phyloP scores from a whole-genome alignment of 768 basidiomycete genomes.

The Psilocybe tampanensis region DNA sequence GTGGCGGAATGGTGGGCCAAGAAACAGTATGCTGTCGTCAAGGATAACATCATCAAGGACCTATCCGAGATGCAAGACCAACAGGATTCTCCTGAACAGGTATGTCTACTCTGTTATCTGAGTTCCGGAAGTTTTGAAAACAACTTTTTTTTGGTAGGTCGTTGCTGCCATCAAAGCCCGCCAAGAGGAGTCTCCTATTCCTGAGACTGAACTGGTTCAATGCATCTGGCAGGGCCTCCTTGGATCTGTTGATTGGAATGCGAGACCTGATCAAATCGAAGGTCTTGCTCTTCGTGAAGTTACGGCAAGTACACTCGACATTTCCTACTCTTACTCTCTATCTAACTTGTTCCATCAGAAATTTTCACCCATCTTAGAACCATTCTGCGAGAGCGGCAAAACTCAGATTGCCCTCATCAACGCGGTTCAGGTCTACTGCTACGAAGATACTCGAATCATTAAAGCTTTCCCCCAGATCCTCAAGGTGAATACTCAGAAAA shows the following conservation, averaged over 20 bases:
- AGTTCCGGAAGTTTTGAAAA: constrained; percentile 2
- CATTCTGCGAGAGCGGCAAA: constrained; percentile 87
- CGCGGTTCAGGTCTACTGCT: constrained; percentile 92
- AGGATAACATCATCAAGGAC: constrained; percentile 71
- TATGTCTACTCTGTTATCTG: constrained; percentile 34
- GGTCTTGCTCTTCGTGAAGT: constrained; percentile 87
- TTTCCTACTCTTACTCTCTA: neutral
- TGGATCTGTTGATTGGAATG: constrained; percentile 84
- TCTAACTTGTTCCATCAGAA: constrained; percentile 47
- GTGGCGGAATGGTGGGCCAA: constrained; percentile 96
- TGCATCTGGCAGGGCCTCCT: constrained; percentile 95
- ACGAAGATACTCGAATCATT: constrained; percentile 94
- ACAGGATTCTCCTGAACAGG: constrained; percentile 70
- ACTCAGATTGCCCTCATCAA: constrained; percentile 95
- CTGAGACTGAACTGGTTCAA: constrained; percentile 81
- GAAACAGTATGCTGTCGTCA: constrained; percentile 81
- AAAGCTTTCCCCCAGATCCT: constrained; percentile 95
- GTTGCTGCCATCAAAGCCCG: constrained; percentile 69
- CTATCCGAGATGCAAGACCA: constrained; percentile 71
- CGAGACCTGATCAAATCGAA: constrained; percentile 91
- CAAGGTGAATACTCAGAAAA: constrained; percentile 50
- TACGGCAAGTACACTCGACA: constrained; percentile 53
- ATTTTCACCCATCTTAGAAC: constrained; percentile 83
- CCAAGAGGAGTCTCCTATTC: constrained; percentile 80
- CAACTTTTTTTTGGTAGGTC: constrained; percentile 60